phyloP scores from a whole-genome alignment of 108 stramenopile species.

The Cyclotella cryptica region DNA sequence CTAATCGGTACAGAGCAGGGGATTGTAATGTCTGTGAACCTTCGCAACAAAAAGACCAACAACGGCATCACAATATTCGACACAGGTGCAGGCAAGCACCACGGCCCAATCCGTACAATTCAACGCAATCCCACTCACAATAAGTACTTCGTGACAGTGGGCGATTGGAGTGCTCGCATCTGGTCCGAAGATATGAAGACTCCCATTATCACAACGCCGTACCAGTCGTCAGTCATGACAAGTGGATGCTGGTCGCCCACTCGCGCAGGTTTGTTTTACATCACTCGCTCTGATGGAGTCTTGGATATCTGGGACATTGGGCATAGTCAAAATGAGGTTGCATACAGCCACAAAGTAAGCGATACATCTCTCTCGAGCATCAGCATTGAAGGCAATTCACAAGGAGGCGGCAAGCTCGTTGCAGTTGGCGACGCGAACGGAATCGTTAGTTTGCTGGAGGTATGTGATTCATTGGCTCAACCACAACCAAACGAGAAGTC shows the following conservation, averaged over 20 bases:
- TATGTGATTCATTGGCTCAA: slow-evolving; percentile 71
- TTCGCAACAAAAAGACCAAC: slow-evolving; percentile 80
- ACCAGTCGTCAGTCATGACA: slow-evolving; percentile 80
- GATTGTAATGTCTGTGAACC: slow-evolving; percentile 80
- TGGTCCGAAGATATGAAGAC: slow-evolving; percentile 90
- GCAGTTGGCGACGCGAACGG: slow-evolving; percentile 89
- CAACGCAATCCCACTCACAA: slow-evolving; percentile 86
- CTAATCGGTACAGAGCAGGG: slow-evolving; percentile 92
- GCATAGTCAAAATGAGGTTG: slow-evolving; percentile 88
- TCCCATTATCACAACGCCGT: slow-evolving; percentile 86
- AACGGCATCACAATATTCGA: slow-evolving; percentile 87
- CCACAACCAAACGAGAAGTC: slow-evolving; percentile 75
- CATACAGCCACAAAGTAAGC: slow-evolving; percentile 89
- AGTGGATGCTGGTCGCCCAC: slow-evolving; percentile 90
- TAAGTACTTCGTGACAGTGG: slow-evolving; percentile 89
- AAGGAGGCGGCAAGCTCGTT: slow-evolving; percentile 75
- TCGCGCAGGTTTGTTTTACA: slow-evolving; percentile 90
- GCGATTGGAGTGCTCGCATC: slow-evolving; percentile 90
- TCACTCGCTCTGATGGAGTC: slow-evolving; percentile 85
- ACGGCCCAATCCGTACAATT: slow-evolving; percentile 88
- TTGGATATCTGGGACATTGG: slow-evolving; percentile 90
- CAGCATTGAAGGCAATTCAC: slow-evolving; percentile 68
- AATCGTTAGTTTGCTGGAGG: slow-evolving; percentile 85
- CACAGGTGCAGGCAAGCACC: slow-evolving; percentile 80
- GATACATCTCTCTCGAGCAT: slow-evolving; percentile 76